Percentiles rank a stretch among this genome's conserved stretches.
Evolutionary conservation across 2,329 filamentous ascomycete species (phyloP).

Genomic region (Fusarium chuoi): DNA sequence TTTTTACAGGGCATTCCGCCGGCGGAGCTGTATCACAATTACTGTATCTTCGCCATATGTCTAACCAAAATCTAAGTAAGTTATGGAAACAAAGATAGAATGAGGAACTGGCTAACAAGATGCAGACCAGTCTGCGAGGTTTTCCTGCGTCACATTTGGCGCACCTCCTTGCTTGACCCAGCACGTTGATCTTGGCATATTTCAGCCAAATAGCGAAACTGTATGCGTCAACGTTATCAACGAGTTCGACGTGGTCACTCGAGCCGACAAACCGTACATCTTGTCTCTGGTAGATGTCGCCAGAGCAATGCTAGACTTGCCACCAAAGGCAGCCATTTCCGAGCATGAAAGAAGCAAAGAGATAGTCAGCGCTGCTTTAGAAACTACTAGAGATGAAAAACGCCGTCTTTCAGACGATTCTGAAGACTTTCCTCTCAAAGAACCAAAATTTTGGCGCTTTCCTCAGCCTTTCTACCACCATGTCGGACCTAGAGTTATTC

Average conservation of each 20-base stretch:
- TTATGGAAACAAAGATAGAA: background rate
- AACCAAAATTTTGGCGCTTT: slow-evolving; percentile 14
- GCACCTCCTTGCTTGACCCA: slow-evolving; percentile 33
- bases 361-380: background rate
- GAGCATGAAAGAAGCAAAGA: background rate
- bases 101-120: background rate
- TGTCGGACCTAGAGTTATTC: slow-evolving; percentile 25
- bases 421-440: background rate
- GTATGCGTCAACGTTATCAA: slow-evolving; percentile 40
- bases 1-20: slow-evolving; percentile 41
- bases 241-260: slow-evolving; percentile 40
- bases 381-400: background rate
- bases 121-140: slow-evolving; percentile 8
- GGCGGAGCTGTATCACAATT: slow-evolving; percentile 40
- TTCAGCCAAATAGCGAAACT: background rate
- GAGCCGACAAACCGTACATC: slow-evolving; percentile 36
- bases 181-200: slow-evolving; percentile 9
- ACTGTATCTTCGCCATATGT: slow-evolving; percentile 27
- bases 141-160: slow-evolving; percentile 40
- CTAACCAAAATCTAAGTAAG: slow-evolving; percentile 18
- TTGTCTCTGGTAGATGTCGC: slow-evolving; percentile 34
- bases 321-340: background rate
- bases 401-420: background rate
- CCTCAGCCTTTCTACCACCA: slow-evolving; percentile 34
- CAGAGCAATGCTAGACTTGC: slow-evolving; percentile 6